Base-by-base conservation (phyloP, 148 eudicot genomes). In the Dianthus caryophyllus region DNA sequence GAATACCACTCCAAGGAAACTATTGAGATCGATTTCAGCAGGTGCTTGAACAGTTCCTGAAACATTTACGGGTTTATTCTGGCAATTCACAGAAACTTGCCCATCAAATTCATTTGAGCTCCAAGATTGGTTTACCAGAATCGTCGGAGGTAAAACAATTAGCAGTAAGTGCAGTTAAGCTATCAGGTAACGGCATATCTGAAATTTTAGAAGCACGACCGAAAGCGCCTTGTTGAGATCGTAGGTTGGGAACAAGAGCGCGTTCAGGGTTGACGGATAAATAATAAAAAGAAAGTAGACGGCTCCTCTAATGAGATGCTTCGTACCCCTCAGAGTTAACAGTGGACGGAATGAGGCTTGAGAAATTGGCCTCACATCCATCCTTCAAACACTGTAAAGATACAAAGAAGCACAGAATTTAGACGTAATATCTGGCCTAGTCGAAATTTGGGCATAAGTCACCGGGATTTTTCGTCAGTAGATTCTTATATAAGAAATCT, bases 141-240 rank as follows among this genome's bases (percentile, higher is more conserved):
- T 64, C 48, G 33, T 57, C 41, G 38, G 58, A 68, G n/a, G 73
- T 21, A 18, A 44, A 44, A 55, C 49, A 17, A 4, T 52, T 55
- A 16, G 55, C 38, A 52, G 67, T 67, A 61, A 67, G 72, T 61
- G 77, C 46, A 41, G 63, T 52, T 41, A 51, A 67, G 56, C 72
- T 74, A 11, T 52, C 36, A 63, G 77, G 77, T 25, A 74, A 51
- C 20, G 72, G 9, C 6, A 44, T 31, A 24, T 54, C 65, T 8
- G 47, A 12, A 69, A 10, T 14, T 69, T 48, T 60, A 11, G 68
- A 49, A 53, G 73, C 63, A 46, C 46, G 69, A 44, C 46, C 58
- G 27, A 67, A 30, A 36, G 14, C 39, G 52, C 44, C 77, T 68
- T 67, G 63, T 39, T 73, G 61, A 33, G 71, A 39, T 38, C 46